Base-by-base conservation (phyloP, 1,284 basidiomycete genomes). In the Takashimella koratensis region DNA sequence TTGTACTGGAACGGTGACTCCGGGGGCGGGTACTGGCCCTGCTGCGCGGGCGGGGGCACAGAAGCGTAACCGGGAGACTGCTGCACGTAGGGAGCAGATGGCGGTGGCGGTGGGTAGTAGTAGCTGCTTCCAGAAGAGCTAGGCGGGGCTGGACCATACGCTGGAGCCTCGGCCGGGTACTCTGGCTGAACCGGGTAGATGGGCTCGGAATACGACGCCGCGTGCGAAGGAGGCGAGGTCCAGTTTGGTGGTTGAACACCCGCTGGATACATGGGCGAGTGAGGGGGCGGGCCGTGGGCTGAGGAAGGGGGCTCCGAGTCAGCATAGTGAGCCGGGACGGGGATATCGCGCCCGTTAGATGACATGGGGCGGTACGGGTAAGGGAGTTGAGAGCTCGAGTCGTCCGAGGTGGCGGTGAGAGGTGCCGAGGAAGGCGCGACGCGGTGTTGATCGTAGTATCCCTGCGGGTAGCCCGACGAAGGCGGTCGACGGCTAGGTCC, bases 1-100 rank as follows among this genome's bases (percentile, higher is more conserved):
- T 72, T 67, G 57, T 75, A 74, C 49, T 71, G 68, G 60, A 73
- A 75, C 1, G 71, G 74, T n/a, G 70, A 70, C 36, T 74, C 70
- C 26, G 65, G 60, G 4, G 64, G 56, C 3, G 56, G 53, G 20
- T 57, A 54, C 20, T 30, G 39, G 12, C 50, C 50, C 27, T 52
- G 53, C 21, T 53, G 47, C 16, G 48, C 16, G 10, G 63, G 36
- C 24, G 56, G 49, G 39, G 30, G 30, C 30, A 36, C 30, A 36
- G 30, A 36, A 36, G 16, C 30, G 30, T 36, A 36, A 3, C 54
- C 54, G 12, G 58, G 54, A 5, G 58, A 56, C 48, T 60, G 58
- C 45, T 59, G 58, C 22, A 47, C 58, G 46, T 57, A 57, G 56
- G 30, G 30, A 16, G 30, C 30, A 16, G 30, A 20, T 46, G 65